Percentiles rank a stretch among this genome's conserved stretches.
These are phyloP conservation scores for Penicillium ochrochloron DNA, from an alignment of 495 filamentous ascomycete genomes.

Conservation along the genomic window DNA sequence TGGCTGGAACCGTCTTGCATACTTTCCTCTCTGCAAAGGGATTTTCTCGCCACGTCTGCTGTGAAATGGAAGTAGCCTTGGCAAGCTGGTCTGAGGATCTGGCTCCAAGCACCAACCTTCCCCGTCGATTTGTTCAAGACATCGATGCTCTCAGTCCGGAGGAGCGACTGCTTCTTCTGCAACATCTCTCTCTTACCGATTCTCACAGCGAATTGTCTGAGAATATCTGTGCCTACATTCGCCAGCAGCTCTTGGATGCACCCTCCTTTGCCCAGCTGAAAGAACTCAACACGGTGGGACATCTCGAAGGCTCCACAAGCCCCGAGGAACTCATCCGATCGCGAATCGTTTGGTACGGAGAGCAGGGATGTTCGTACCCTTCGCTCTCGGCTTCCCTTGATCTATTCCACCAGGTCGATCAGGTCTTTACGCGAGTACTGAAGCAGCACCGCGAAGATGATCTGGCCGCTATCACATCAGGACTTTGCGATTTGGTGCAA, in stretches of 20 bases:
- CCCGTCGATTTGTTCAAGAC: slow-evolving; percentile 54
- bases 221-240: slow-evolving; percentile 48
- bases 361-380: slow-evolving; percentile 50
- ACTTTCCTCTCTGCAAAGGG: slow-evolving; percentile 58
- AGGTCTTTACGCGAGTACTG: slow-evolving; percentile 44
- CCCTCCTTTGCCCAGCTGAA: slow-evolving; percentile 56
- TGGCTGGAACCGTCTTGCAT: slow-evolving; percentile 57
- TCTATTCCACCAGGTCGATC: slow-evolving; percentile 54
- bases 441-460: slow-evolving; percentile 45
- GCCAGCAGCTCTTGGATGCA: slow-evolving; percentile 53
- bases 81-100: slow-evolving; percentile 43
- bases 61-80: slow-evolving; percentile 54
- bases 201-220: slow-evolving; percentile 31
- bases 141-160: slow-evolving; percentile 57
- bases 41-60: slow-evolving; percentile 55
- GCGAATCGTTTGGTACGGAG: slow-evolving; percentile 56
- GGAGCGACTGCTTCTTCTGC: slow-evolving; percentile 55
- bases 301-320: slow-evolving; percentile 52
- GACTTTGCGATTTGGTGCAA: slow-evolving; percentile 42
- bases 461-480: slow-evolving; percentile 45
- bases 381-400: slow-evolving; percentile 41
- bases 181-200: slow-evolving; percentile 52
- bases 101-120: slow-evolving; percentile 41
- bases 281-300: slow-evolving; percentile 52
- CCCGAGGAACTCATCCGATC: slow-evolving; percentile 47